These are phyloP conservation scores for Leccinum pseudoinsigne DNA, from an alignment of 1,284 basidiomycete species.

Conservation along the genomic window DNA sequence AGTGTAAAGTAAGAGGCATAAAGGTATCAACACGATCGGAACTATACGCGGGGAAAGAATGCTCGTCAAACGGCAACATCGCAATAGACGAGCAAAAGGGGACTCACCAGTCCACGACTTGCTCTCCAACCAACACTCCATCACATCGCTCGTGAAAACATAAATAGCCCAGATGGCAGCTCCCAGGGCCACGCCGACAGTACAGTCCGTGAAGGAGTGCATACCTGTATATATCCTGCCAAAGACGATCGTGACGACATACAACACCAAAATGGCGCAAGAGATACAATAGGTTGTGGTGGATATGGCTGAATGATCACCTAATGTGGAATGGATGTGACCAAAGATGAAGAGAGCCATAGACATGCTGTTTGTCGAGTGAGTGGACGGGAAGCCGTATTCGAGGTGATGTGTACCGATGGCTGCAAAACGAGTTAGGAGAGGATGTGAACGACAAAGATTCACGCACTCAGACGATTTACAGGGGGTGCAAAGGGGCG, in stretches of 20 bases:
- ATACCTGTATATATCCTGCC: conserved; percentile 91
- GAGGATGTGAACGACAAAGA: background rate
- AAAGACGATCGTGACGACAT: conserved; percentile 80
- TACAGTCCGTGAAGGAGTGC: conserved; percentile 85
- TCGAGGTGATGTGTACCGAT: conserved; percentile 85
- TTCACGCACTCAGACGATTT: conserved; percentile 71
- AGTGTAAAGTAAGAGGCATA: conserved; percentile 75
- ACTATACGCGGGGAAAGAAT: conserved; percentile 40
- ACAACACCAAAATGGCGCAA: conserved; percentile 54
- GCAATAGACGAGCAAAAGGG: background rate
- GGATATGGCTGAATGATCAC: conserved; percentile 40
- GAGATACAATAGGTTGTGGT: conserved; percentile 42
- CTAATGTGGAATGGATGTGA: conserved; percentile 50
- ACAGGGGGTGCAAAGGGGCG: conserved; percentile 92
- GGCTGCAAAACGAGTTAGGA: conserved; percentile 42
- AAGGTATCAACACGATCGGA: conserved; percentile 64
- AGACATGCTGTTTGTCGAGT: conserved; percentile 90
- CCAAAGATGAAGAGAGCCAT: conserved; percentile 80
- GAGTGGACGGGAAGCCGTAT: conserved; percentile 96
- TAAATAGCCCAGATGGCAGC: conserved; percentile 63
- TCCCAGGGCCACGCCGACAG: conserved; percentile 67
- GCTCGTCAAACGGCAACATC: background rate
- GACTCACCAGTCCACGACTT: conserved; percentile 55
- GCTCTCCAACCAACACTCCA: conserved; percentile 52
- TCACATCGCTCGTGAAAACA: conserved; percentile 36